Conservation (phyloP, 208 protist species). For the Wallacemonas sp. region DNA sequence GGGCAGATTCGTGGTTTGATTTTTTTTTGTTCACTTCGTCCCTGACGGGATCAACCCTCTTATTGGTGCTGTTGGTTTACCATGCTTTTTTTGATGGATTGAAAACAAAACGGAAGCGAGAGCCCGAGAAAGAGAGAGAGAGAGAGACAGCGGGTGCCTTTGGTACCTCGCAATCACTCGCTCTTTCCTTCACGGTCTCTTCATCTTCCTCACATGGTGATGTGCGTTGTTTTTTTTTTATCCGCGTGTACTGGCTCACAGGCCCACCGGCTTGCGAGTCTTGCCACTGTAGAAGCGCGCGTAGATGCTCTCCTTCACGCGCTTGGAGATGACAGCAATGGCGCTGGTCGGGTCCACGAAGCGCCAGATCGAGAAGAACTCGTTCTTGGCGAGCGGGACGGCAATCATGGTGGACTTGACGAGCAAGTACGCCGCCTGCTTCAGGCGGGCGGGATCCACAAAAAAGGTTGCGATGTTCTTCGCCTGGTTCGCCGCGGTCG, state of each 20-base stretch:
- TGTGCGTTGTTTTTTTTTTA: constrained; percentile 5
- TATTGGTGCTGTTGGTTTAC: too few species aligned
- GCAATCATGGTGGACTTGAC: constrained; percentile 54
- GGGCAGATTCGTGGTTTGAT: too few species aligned
- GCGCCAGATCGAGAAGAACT: constrained; percentile 85
- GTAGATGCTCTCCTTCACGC: constrained; percentile 63
- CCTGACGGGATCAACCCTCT: too few species aligned
- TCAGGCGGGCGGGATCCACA: constrained; percentile 51
- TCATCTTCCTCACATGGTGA: neutral
- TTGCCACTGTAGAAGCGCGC: constrained; percentile 48
- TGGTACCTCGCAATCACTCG: too few species aligned
- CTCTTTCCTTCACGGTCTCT: too few species aligned
- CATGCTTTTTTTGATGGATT: constrained; percentile 1
- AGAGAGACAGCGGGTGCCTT: too few species aligned
- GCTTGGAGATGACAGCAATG: constrained; percentile 59
- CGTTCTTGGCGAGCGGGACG: constrained; percentile 60
- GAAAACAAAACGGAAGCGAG: too few species aligned
- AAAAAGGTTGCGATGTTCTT: constrained; percentile 62
- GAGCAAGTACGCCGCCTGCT: constrained; percentile 57
- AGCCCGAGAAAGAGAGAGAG: constrained; percentile 3
- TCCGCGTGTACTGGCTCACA: constrained; percentile 34
- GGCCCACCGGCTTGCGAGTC: constrained; percentile 76
- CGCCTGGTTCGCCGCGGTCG: constrained; percentile 29
- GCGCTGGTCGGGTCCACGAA: constrained; percentile 81
- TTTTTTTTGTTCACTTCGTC: too few species aligned